Conservation (phyloP, 2,329 filamentous ascomycete genomes). For the Fusarium brachygibbosum region DNA sequence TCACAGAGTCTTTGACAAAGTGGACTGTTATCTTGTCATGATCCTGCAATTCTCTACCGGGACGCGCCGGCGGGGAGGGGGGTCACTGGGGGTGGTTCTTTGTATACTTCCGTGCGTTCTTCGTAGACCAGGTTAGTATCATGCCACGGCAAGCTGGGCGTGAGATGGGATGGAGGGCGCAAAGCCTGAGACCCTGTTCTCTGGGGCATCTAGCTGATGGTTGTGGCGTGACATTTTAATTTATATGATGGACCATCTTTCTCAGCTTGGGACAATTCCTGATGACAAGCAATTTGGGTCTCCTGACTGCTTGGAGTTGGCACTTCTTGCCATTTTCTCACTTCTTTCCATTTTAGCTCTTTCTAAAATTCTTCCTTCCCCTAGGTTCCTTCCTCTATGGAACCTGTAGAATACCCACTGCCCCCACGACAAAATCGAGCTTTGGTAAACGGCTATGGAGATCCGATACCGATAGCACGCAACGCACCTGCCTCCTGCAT, state of each 20-base stretch:
- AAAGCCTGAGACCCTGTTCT: slow-evolving; percentile 21
- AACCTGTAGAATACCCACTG: slow-evolving; percentile 2
- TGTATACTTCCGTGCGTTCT: slow-evolving; percentile 37
- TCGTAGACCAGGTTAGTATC: slow-evolving; percentile 42
- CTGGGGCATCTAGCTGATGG: slow-evolving; percentile 4
- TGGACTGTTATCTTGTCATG: slow-evolving; percentile 49
- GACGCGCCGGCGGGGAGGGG: slow-evolving; percentile 46
- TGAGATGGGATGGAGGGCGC: slow-evolving; percentile 29
- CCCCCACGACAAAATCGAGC: slow-evolving; percentile 24
- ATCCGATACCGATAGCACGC: slow-evolving; percentile 33
- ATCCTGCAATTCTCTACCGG: slow-evolving; percentile 43
- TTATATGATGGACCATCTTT: slow-evolving; percentile 21
- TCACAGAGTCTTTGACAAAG: slow-evolving; percentile 38
- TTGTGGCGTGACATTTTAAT: slow-evolving; percentile 35
- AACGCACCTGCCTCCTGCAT: slow-evolving; percentile 36
- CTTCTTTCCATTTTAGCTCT: neutral
- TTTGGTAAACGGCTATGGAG: slow-evolving; percentile 28
- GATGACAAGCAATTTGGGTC: neutral
- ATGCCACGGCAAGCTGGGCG: slow-evolving; percentile 45
- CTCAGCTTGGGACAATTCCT: slow-evolving; percentile 16
- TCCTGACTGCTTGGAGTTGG: neutral
- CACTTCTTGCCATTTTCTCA: slow-evolving; percentile 1
- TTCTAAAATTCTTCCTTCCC: slow-evolving; percentile 9
- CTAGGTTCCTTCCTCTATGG: neutral
- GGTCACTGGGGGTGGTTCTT: slow-evolving; percentile 21